A percentile compares a stretch with the other conserved stretches of the same genome.
Conservation (phyloP, 108 stramenopile genomes). For the Chaetoceros tenuissimus region DNA sequence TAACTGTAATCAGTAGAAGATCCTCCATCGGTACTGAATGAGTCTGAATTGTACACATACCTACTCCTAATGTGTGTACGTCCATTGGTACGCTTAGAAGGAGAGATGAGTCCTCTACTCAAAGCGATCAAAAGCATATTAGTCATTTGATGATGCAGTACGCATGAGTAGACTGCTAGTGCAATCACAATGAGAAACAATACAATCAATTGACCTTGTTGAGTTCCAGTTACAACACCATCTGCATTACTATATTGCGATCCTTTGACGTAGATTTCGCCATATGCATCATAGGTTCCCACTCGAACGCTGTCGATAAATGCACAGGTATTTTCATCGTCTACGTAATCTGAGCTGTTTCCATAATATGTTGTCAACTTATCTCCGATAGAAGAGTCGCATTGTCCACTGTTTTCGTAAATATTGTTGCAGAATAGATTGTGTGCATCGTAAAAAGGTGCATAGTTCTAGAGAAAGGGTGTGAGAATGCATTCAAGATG, state of each 20-base stretch:
- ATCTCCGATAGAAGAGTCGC: conserved; percentile 18
- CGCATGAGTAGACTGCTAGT: conserved; percentile 41
- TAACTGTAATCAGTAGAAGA: too few species aligned
- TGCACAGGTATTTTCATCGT: conserved; percentile 20
- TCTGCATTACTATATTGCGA: neutral
- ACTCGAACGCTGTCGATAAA: conserved; percentile 41
- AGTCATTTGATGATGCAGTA: conserved; percentile 54
- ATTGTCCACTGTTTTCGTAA: conserved; percentile 19
- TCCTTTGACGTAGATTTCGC: conserved; percentile 16
- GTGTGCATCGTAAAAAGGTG: conserved; percentile 43
- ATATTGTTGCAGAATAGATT: conserved; percentile 40
- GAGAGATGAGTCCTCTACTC: too few species aligned
- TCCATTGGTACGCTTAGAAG: too few species aligned
- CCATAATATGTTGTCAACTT: conserved; percentile 15
- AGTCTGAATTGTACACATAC: too few species aligned
- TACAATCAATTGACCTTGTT: conserved; percentile 19
- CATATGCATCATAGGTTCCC: conserved; percentile 44
- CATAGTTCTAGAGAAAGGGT: conserved; percentile 15
- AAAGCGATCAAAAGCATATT: conserved; percentile 47
- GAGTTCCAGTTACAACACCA: conserved; percentile 19
- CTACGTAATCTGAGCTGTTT: conserved; percentile 1
- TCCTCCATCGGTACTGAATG: too few species aligned
- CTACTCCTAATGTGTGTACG: too few species aligned
- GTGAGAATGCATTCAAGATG: neutral
- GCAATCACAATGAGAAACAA: conserved; percentile 13